Conservation (phyloP, 345 rosid species). For the Eucalyptus cloeziana region DNA sequence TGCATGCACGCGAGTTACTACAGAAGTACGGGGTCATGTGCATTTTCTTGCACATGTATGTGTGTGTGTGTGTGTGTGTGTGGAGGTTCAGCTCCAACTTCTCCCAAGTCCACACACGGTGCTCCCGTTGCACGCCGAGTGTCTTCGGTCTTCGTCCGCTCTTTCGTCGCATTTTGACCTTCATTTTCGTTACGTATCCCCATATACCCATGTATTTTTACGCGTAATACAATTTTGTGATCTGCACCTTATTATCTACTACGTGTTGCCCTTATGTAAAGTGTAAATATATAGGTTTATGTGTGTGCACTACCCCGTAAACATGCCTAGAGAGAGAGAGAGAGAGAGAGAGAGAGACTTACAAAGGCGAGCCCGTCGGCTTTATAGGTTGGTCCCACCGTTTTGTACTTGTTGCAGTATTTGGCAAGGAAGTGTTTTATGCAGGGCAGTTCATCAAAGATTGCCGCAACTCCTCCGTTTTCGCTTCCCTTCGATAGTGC, state of each 20-base stretch:
- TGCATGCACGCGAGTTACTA: background rate
- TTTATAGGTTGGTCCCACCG: background rate
- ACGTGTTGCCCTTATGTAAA: background rate
- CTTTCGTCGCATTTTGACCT: background rate
- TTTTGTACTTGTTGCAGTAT: background rate
- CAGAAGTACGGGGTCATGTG: background rate
- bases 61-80: background rate
- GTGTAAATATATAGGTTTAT: too few species aligned
- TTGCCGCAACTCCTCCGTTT: constrained; percentile 26
- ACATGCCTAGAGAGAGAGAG: background rate
- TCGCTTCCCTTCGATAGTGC: constrained; percentile 17
- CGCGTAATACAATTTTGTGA: too few species aligned
- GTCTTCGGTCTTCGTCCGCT: background rate
- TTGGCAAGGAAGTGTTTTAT: background rate
- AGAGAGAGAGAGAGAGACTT: background rate
- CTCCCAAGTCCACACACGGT: background rate
- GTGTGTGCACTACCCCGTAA: background rate
- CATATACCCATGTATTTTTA: background rate
- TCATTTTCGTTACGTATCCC: background rate
- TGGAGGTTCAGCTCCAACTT: background rate
- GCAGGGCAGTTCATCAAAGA: background rate
- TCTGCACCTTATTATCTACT: background rate
- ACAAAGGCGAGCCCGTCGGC: background rate
- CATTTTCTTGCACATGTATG: background rate
- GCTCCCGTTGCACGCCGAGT: background rate